These are phyloP conservation scores for Dipteronia dyeriana DNA, from an alignment of 345 rosid genomes.

Conservation along the genomic window DNA sequence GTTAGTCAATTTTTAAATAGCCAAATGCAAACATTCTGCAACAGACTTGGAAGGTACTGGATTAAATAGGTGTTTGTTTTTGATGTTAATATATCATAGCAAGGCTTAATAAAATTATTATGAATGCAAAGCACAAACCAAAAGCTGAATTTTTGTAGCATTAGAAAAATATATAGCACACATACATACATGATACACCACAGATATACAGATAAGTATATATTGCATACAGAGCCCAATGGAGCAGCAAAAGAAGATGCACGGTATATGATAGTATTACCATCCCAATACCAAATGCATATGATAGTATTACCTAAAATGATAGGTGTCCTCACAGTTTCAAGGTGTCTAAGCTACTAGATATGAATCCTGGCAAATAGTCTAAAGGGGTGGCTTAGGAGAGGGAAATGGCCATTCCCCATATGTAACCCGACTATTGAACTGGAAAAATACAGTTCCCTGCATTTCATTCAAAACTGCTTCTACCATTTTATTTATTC, in stretches of 20 bases:
- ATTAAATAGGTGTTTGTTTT: background rate
- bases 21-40: background rate
- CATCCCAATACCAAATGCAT: background rate
- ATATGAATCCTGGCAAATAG: background rate
- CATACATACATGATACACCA: background rate
- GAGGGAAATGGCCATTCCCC: background rate
- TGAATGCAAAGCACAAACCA: background rate
- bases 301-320: background rate
- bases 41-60: background rate
- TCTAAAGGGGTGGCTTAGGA: background rate
- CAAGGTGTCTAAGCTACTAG: background rate
- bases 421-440: background rate
- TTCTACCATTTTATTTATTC: background rate
- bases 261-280: background rate
- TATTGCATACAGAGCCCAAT: background rate
- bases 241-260: background rate
- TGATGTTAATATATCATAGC: background rate
- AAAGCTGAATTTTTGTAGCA: background rate
- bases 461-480: background rate
- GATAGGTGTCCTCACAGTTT: background rate
- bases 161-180: background rate
- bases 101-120: background rate
- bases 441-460: too few relatives aligned
- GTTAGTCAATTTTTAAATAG: background rate
- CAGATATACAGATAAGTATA: background rate